Base-by-base conservation (phyloP, 1,284 basidiomycete species). In the Sporisorium scitamineum region DNA sequence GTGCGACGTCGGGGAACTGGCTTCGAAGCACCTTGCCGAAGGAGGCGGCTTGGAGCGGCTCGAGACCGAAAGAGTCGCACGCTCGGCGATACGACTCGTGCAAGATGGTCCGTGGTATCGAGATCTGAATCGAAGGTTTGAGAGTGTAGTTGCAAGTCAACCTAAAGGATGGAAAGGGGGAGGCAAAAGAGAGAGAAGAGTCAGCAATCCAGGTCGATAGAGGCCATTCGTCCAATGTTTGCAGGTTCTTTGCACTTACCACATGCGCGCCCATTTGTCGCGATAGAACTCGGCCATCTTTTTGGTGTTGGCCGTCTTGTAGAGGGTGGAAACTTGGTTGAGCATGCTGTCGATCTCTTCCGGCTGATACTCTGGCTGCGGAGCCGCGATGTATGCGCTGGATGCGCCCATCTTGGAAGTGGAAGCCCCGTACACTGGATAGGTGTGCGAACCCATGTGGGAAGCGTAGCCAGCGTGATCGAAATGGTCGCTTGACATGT, bases 271-370 rank as follows among this genome's bases (percentile, higher is more conserved):
- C 74, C 74, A 77, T 39, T 77, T 77, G 54, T 77, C 74, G 50
- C 74, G 74, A 37, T 77, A 73, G 32, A 77, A 77, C 34, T 77
- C 74, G 26, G 74, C 74, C 64, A 73, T 77, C 58, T 77, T 77
- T 39, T 77, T 77, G 39, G 74, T 77, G 61, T 70, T 77, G 34
- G 74, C 69, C 27, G 61, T 63, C 70, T 72, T 77, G 58, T 77
- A 77, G 11, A 77, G 59, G 14, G 57, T 66, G 24, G 74, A 72
- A 14, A 77, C 60, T 47, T 77, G 70, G 29, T 59, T 58, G 53
- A 77, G 74, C 65, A 70, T 70, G 44, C 50, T 54, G 42, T 77
- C 74, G 54, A 77, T 68, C 56, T 77, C 74, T 20, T 68, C 64
- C 2, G 68, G 61, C 51, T 56, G 58, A 31, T 64, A 71, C 42